Conservation (phyloP, 1,284 basidiomycete genomes). For the Sanguinoderma infundibulare region DNA sequence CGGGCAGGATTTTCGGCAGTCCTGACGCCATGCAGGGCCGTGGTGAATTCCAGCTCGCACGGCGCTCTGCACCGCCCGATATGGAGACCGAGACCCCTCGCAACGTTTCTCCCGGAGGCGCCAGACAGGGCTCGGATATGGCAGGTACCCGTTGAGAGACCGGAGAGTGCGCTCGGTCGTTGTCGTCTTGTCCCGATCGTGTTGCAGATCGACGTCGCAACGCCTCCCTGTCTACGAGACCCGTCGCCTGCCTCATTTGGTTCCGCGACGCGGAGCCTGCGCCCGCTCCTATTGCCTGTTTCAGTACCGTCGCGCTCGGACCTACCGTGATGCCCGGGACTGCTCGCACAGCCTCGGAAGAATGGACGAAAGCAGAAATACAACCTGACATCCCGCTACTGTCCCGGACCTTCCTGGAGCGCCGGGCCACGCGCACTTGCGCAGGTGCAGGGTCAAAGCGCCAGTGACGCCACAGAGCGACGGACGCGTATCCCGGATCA, state of each 20-base stretch:
- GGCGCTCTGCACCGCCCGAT: conserved; percentile 1
- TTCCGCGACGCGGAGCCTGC: conserved; percentile 16
- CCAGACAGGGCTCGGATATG: conserved; percentile 6
- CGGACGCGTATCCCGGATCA: conserved; percentile 13
- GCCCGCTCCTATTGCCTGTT: neutral
- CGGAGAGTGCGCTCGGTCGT: conserved; percentile 18
- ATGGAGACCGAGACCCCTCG: conserved; percentile 10
- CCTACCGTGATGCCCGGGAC: neutral
- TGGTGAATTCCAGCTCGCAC: neutral
- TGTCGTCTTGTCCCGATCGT: conserved; percentile 25
- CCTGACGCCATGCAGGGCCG: neutral
- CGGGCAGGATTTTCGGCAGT: neutral
- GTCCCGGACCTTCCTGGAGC: too few relatives aligned
- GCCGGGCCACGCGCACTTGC: neutral
- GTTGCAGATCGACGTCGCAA: conserved; percentile 24
- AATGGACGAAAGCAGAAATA: too few relatives aligned
- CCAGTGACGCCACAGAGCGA: neutral
- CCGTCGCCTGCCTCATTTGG: conserved; percentile 17
- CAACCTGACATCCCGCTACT: too few relatives aligned
- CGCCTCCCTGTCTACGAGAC: conserved; percentile 1
- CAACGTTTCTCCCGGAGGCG: neutral
- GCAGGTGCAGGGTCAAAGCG: neutral
- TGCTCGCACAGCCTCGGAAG: too few relatives aligned
- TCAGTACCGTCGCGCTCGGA: neutral
- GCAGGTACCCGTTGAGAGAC: conserved; percentile 16